Percentiles rank a stretch among this genome's conserved stretches.
phyloP scores from a whole-genome alignment of 1,284 basidiomycete species.

The Phellopilus nigrolimitatus region DNA sequence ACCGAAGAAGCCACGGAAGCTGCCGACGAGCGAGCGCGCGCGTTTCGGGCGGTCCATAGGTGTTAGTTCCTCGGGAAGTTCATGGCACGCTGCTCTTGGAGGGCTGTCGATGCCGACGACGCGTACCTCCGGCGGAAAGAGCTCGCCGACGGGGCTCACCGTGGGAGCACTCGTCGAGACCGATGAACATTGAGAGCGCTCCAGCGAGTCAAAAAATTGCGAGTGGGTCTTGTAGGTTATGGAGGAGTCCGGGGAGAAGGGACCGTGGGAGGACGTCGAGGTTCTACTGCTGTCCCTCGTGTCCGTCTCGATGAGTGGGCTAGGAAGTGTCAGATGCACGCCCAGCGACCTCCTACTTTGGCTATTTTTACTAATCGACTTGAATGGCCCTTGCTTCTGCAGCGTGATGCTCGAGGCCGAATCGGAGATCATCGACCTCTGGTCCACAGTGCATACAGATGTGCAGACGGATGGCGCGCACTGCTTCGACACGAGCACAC shows the following conservation, averaged over 20 bases:
- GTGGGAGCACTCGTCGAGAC: constrained; percentile 34
- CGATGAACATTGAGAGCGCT: constrained; percentile 46
- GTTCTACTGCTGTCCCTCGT: constrained; percentile 1
- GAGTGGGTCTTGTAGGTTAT: constrained; percentile 2
- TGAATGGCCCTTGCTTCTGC: neutral
- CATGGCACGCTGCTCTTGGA: neutral
- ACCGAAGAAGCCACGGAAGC: constrained; percentile 39
- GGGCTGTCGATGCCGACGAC: constrained; percentile 21
- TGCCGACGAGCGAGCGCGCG: constrained; percentile 45
- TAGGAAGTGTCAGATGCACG: constrained; percentile 16
- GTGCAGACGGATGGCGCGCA: constrained; percentile 11
- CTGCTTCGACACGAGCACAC: constrained; percentile 43
- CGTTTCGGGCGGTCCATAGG: constrained; percentile 36
- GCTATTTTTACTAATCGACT: constrained; percentile 7
- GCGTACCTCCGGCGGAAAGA: constrained; percentile 23
- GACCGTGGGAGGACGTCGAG: neutral
- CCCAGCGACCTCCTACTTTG: constrained; percentile 4
- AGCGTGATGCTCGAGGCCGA: constrained; percentile 10
- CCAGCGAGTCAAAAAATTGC: constrained; percentile 1
- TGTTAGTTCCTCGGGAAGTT: constrained; percentile 12
- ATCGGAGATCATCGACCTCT: constrained; percentile 8
- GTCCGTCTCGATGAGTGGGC: constrained; percentile 6
- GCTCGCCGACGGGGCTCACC: neutral
- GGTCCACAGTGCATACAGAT: neutral
- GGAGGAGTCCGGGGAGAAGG: constrained; percentile 8